These are phyloP conservation scores for Pachysandra terminalis DNA, from an alignment of 164 flowering plant species.

Conservation along the genomic window DNA sequence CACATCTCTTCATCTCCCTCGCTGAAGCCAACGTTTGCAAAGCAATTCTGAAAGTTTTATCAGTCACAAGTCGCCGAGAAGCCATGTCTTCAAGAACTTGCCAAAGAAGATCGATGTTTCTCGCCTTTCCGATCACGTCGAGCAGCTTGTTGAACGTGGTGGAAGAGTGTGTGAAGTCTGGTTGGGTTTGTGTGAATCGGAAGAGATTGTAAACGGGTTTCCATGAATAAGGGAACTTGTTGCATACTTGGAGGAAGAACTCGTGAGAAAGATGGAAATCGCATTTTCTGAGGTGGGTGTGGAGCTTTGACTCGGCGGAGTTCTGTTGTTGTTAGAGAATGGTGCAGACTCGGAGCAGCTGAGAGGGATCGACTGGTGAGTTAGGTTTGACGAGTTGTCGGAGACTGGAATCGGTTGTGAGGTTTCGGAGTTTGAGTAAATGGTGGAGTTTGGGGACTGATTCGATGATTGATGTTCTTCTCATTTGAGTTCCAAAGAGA, in stretches of 20 bases:
- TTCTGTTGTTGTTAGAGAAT: conserved; percentile 74
- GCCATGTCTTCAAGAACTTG: conserved; percentile 43
- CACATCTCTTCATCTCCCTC: conserved; percentile 79
- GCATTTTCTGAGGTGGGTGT: conserved; percentile 32
- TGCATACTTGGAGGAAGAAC: conserved; percentile 88
- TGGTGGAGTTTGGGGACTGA: conserved; percentile 1
- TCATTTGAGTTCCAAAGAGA: not conserved
- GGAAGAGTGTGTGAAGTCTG: conserved; percentile 49
- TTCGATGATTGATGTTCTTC: not conserved
- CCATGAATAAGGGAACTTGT: conserved; percentile 77
- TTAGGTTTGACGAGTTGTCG: conserved; percentile 14
- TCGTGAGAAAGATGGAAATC: conserved; percentile 56
- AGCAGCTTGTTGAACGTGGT: conserved; percentile 71
- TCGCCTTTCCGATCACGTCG: conserved; percentile 56
- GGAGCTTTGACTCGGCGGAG: conserved; percentile 48
- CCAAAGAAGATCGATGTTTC: conserved; percentile 73
- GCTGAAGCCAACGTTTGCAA: conserved; percentile 54
- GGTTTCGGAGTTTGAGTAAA: conserved; percentile 9
- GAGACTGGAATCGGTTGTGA: conserved; percentile 6
- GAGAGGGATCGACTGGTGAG: conserved; percentile 36
- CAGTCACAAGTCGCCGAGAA: conserved; percentile 35
- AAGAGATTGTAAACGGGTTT: conserved; percentile 68
- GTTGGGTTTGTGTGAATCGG: conserved; percentile 41
- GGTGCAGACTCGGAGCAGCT: conserved; percentile 70
- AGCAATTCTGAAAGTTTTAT: conserved; percentile 54